Base-by-base conservation (phyloP, 192 early-diverging fungal species). In the Linnemannia hyalina region DNA sequence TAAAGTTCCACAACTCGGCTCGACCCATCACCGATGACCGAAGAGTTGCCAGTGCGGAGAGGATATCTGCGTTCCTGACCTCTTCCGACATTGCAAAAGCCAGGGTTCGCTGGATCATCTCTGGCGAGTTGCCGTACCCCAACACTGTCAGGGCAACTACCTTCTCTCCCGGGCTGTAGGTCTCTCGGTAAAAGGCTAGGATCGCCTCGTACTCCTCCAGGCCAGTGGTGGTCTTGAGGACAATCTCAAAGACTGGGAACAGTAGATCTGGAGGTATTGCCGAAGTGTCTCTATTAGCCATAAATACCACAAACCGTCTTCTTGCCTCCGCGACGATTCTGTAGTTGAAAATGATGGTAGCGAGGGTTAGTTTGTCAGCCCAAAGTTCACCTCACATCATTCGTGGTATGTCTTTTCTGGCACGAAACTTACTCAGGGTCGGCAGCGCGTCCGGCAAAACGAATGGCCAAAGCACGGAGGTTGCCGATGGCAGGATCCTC, bases 271-370 rank as follows among this genome's bases (percentile, higher is more conserved):
- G 89, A 36, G 93, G 91, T n/a, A 95, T 74, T 0, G 94, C 92
- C 89, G 90, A 54, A 22, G 77, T 71, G 20, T 90, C 79, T 35
- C 89, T 91, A 82, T 88, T 88, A 7, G 74, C 80, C 82, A 95
- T 96, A 78, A 93, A 94, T 5, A 77, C 83, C 68, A 88, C 70
- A 89, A 99, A 97, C 20, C 95, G 92, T 23, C 89, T 88, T 74
- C 90, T 87, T 36, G 95, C 93, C 82, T 96, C 95, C 18, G 81
- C 82, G 18, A 97, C 80, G 47, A 93, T 92, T 80, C 93, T 95
- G 55, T 32, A 6, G 23, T 44, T 60, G 20, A 57, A 26, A 3
- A 71, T 22, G 40, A 13, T 18, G 10, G 77, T 11, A 32, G 10
- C 36, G 29, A 22, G 11, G 41, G n/a, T 68, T 32, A 68, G 3